phyloP scores from a whole-genome alignment of 2,329 filamentous ascomycete species.

The Alternaria dauci region DNA sequence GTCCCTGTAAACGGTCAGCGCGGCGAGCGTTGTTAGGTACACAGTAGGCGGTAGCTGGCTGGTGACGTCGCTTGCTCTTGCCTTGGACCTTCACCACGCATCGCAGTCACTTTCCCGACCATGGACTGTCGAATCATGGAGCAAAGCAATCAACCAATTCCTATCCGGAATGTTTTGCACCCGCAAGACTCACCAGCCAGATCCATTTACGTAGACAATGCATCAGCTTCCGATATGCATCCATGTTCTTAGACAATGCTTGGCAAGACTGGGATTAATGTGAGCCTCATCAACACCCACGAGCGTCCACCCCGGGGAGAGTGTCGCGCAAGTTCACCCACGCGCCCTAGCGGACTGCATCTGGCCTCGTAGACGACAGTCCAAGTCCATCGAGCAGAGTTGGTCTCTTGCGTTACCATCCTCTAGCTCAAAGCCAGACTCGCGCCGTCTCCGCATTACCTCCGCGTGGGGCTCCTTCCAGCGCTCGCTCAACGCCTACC shows the following conservation, averaged over 20 bases:
- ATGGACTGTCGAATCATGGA: neutral
- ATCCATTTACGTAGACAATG: neutral
- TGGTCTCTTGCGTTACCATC: neutral
- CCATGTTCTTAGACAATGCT: conserved; percentile 21
- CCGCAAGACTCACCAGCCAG: neutral
- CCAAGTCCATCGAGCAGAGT: neutral
- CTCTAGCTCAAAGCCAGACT: conserved; percentile 1
- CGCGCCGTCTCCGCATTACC: conserved; percentile 17
- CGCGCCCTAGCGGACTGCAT: neutral
- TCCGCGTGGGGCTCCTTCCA: conserved; percentile 19
- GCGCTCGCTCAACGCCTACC: conserved; percentile 6
- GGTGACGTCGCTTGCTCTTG: conserved; percentile 18
- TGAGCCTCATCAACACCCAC: conserved; percentile 30
- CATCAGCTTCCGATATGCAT: neutral
- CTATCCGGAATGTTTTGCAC: neutral
- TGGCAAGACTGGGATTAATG: conserved; percentile 19
- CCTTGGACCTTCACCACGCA: neutral
- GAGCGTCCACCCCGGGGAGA: conserved; percentile 22
- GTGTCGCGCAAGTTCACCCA: conserved; percentile 5
- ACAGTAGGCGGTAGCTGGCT: conserved; percentile 9
- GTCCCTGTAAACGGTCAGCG: conserved; percentile 6
- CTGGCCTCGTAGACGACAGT: neutral
- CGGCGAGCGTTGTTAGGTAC: conserved; percentile 1
- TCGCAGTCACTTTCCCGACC: neutral
- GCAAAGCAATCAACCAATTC: neutral